Conservation (phyloP, 73 alveolate genomes). For the Uronychia setigera region DNA sequence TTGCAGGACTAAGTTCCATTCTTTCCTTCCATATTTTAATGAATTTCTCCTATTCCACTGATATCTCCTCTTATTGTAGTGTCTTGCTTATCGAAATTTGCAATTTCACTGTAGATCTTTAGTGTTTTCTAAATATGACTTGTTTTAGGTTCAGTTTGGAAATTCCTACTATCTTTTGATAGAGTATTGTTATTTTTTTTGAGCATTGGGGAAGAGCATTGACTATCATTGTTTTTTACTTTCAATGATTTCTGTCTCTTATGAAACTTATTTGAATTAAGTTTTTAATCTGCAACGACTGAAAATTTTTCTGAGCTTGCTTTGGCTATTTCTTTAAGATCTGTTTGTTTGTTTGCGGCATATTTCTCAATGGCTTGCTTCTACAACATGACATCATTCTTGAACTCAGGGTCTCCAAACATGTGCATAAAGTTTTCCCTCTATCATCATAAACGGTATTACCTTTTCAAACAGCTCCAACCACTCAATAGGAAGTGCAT, state of each 20-base stretch:
- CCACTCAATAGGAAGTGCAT: constrained; percentile 77
- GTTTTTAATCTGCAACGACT: no score
- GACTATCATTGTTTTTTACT: background rate
- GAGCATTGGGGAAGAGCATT: background rate
- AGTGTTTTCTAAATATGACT: background rate
- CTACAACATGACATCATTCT: background rate
- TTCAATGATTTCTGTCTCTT: background rate
- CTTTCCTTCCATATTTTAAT: no score
- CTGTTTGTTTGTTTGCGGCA: no score
- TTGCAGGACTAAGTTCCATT: no score
- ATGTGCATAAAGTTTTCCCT: background rate
- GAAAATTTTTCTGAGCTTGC: no score
- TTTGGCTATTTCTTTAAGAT: no score
- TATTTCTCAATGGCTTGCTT: background rate
- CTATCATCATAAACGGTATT: constrained; percentile 5
- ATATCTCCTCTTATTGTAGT: no score
- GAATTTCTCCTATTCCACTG: no score
- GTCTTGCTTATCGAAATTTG: background rate
- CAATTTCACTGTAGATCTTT: background rate
- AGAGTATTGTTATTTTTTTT: background rate
- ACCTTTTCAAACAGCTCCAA: constrained; percentile 62
- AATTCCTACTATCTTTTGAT: background rate
- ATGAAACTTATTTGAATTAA: background rate
- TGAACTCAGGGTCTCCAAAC: background rate
- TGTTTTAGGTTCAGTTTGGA: background rate